Conservation (phyloP, 2,329 filamentous ascomycete genomes). For the Arthrobotrys sinensis region DNA sequence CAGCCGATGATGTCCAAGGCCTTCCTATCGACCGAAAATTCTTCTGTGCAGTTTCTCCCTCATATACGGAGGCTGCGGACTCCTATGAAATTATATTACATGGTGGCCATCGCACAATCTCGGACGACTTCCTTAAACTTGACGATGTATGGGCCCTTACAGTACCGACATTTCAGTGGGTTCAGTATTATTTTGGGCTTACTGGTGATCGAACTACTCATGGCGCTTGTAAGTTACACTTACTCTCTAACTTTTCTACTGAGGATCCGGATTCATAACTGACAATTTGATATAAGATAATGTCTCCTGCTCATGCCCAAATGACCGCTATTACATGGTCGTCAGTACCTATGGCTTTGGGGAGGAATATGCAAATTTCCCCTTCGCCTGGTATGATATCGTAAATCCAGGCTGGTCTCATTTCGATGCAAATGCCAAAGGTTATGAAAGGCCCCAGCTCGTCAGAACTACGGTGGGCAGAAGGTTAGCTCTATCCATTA, state of each 20-base stretch:
- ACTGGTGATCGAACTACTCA: conserved; percentile 24
- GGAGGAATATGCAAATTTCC: conserved; percentile 23
- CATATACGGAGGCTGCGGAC: conserved; percentile 15
- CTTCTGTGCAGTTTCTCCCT: conserved; percentile 45
- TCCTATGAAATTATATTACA: conserved; percentile 48
- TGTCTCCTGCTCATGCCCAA: conserved; percentile 44
- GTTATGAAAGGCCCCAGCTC: conserved; percentile 40
- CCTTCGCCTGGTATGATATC: conserved; percentile 40
- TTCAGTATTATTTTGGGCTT: conserved; percentile 45
- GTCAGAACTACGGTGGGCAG: conserved; percentile 35
- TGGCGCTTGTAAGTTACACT: conserved; percentile 28
- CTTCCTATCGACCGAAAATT: conserved; percentile 48
- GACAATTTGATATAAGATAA: conserved; percentile 7
- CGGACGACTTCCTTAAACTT: conserved; percentile 24
- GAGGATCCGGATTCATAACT: too few species aligned
- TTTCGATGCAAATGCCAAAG: conserved; percentile 25
- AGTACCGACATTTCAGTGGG: conserved; percentile 48
- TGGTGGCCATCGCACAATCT: conserved; percentile 39
- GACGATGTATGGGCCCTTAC: conserved; percentile 53
- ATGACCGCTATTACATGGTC: conserved; percentile 45
- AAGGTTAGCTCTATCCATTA: conserved; percentile 7
- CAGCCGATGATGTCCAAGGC: conserved; percentile 33
- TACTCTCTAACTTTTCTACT: too few species aligned
- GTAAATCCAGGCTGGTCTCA: conserved; percentile 13
- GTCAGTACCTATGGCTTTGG: conserved; percentile 46